Conservation (phyloP, 306 rosid genomes). For the Dalbergia oliveri region DNA sequence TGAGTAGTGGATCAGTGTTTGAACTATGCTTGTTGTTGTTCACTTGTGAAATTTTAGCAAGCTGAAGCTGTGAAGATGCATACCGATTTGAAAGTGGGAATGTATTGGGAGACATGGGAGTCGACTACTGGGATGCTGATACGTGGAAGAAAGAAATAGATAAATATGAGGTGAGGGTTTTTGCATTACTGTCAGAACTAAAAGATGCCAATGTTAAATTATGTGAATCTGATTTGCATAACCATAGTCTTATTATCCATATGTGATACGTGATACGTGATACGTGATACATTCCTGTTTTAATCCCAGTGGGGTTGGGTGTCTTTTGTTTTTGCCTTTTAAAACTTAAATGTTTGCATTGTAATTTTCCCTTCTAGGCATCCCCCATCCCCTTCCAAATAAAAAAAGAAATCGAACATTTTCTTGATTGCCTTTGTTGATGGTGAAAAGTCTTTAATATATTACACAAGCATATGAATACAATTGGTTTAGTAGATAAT, state of each 20-base stretch:
- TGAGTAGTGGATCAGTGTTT: background rate
- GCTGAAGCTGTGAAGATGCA: constrained; percentile 68
- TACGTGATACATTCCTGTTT: background rate
- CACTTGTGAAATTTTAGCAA: constrained; percentile 62
- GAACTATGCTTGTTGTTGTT: background rate
- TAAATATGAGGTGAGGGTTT: constrained; percentile 70
- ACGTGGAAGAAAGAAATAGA: constrained; percentile 64
- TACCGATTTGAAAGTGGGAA: constrained; percentile 75
- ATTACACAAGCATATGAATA: background rate
- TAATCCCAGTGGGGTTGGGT: background rate
- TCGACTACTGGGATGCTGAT: constrained; percentile 70
- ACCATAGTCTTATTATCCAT: background rate
- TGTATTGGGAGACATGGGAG: constrained; percentile 79
- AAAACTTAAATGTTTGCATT: constrained; percentile 6
- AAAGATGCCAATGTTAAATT: constrained; percentile 3
- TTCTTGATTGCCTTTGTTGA: background rate
- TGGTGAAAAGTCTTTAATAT: background rate
- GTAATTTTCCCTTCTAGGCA: background rate
- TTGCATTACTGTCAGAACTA: constrained; percentile 5
- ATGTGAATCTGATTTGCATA: constrained; percentile 15
- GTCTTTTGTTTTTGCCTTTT: background rate
- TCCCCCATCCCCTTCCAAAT: background rate
- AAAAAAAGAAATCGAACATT: background rate
- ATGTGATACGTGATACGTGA: background rate
- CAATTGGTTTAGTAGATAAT: background rate